Evolutionary conservation across 352 stramenopile species (phyloP).

Genomic region (Phytophthora quininea): DNA sequence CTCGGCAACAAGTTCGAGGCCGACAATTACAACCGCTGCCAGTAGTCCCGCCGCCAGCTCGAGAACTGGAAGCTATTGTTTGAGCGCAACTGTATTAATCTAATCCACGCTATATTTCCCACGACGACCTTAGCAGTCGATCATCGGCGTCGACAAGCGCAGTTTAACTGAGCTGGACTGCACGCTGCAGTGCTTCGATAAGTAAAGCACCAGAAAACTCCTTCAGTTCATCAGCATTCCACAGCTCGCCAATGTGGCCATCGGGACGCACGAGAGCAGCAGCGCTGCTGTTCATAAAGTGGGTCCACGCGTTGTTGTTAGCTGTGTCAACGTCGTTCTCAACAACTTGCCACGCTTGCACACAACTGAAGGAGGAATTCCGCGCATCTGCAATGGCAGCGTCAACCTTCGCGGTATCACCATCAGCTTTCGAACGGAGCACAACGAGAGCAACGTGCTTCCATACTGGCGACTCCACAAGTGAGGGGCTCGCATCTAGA

Average conservation of each 20-base stretch:
- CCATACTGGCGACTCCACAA: constrained; percentile 10
- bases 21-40: constrained; percentile 24
- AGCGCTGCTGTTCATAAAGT: constrained; percentile 39
- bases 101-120: constrained; percentile 26
- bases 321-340: constrained; percentile 24
- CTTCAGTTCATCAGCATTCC: constrained; percentile 37
- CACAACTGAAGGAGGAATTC: constrained; percentile 35
- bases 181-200: constrained; percentile 30
- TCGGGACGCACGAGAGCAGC: constrained; percentile 81
- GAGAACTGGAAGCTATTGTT: constrained; percentile 28
- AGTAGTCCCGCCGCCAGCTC: constrained; percentile 7
- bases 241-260: constrained; percentile 77
- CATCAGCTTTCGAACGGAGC: constrained; percentile 31
- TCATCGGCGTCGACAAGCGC: neutral
- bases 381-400: constrained; percentile 14
- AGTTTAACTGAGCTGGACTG: constrained; percentile 36
- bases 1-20: constrained; percentile 28
- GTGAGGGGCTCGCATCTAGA: constrained; percentile 22
- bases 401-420: constrained; percentile 12
- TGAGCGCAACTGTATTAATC: constrained; percentile 20
- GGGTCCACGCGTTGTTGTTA: constrained; percentile 39
- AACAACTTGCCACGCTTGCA: constrained; percentile 38
- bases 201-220: constrained; percentile 16
- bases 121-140: neutral
- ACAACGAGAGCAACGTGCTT: constrained; percentile 53